These are phyloP conservation scores for Penicillium sp. DNA, from an alignment of 2,329 filamentous ascomycete species.

Conservation along the genomic window DNA sequence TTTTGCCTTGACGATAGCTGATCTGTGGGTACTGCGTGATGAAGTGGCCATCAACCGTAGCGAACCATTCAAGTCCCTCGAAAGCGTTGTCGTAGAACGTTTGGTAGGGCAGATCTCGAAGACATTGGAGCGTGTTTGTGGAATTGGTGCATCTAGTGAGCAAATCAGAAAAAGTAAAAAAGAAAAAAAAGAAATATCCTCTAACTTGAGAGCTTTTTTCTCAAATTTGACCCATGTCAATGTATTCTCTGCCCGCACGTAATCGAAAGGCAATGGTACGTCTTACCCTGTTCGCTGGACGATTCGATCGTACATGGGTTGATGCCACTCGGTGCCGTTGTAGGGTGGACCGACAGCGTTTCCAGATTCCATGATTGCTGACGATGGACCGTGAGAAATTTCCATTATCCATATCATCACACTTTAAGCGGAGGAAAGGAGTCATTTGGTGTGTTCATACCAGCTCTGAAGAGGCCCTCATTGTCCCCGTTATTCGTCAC, in stretches of 20 bases:
- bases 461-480: constrained; percentile 28
- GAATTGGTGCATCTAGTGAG: constrained; percentile 20
- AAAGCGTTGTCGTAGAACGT: constrained; percentile 20
- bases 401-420: background rate
- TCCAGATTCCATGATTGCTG: constrained; percentile 30
- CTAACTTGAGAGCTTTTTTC: background rate
- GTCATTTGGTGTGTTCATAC: constrained; percentile 7
- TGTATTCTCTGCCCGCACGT: too few species aligned
- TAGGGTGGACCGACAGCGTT: constrained; percentile 28
- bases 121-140: constrained; percentile 24
- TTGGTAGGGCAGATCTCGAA: constrained; percentile 23
- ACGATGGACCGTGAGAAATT: background rate
- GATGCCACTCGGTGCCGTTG: constrained; percentile 30
- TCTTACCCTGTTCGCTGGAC: constrained; percentile 21
- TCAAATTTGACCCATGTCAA: too few species aligned
- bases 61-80: constrained; percentile 30
- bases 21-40: constrained; percentile 49
- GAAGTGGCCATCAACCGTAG: constrained; percentile 52
- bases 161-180: background rate
- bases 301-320: constrained; percentile 29
- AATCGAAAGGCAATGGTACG: too few species aligned
- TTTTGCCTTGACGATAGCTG: constrained; percentile 52
- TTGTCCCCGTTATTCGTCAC: constrained; percentile 26
- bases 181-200: background rate
- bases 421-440: background rate